Base-by-base conservation (phyloP, 257 asterid genomes). In the Gentiana dahurica region DNA sequence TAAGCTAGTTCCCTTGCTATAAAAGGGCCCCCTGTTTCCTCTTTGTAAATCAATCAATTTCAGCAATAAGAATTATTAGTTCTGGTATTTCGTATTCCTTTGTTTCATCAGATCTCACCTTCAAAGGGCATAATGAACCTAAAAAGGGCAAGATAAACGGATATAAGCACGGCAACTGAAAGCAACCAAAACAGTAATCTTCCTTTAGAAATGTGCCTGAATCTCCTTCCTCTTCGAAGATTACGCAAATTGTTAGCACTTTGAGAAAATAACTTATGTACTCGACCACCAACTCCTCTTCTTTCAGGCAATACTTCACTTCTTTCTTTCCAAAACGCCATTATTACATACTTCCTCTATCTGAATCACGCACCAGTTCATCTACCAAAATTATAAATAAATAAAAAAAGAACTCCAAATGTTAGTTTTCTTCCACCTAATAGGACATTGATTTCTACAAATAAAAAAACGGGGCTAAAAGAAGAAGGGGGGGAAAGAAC, bases 111-210 rank as follows among this genome's bases (percentile, higher is more conserved):
- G 24, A 15, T 24, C 84, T 81, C 63, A 87, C 98, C 96, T 54
- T 75, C 87, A 52, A 79, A 71, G 71, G 83, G 87, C 74, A 83
- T 73, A 77, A 78, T 75, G 48, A 75, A 58, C 57, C 89, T 85
- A 65, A 88, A 78, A 69, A 69, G 79, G 3, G 81, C 74, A 51
- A 83, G 73, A 72, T 60, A 85, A 57, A 80, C 63, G 13, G 72
- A 74, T 74, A 84, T 79, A 54, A 85, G 60, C 54, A 80, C 71
- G 7, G 77, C 80, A 62, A 86, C 69, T 13, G 77, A 71, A 68
- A 81, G 60, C 68, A 79, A 70, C 79, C 84, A 81, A 60, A 74
- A 54, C 64, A 83, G 71, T 43, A 81, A 62, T 59, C 77, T 76
- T 8, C 66, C 74, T 48, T 79, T 70, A 4, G 76, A 71, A 67